These are phyloP conservation scores for Saccharomyces cerevisiae DNA, from an alignment of 805 yeast species.

Conservation along the genomic window DNA sequence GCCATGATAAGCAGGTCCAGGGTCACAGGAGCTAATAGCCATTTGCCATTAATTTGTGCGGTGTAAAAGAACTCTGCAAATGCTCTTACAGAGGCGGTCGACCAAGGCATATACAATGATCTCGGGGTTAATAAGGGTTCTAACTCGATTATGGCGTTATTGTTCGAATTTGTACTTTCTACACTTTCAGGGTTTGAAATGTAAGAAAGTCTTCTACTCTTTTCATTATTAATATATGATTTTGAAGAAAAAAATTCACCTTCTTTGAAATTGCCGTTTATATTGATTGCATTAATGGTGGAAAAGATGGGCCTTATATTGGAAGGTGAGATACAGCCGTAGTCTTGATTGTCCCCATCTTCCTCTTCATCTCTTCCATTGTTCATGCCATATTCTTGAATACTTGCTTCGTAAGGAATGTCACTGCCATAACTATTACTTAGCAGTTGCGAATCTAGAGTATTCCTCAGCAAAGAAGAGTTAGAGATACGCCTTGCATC, in stretches of 20 bases:
- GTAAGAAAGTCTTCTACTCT: neutral
- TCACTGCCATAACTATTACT: neutral
- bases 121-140: constrained; percentile 65
- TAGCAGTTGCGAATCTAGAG: constrained; percentile 19
- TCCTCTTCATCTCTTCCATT: constrained; percentile 2
- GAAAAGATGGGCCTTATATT: neutral
- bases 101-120: constrained; percentile 59
- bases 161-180: constrained; percentile 5
- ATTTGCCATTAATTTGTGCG: constrained; percentile 67
- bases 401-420: neutral
- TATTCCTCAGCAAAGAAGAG: constrained; percentile 2
- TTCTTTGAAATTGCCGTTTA: neutral
- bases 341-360: neutral
- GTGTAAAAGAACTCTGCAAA: constrained; percentile 67
- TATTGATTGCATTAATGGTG: neutral
- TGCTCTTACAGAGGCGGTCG: constrained; percentile 52
- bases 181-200: constrained; percentile 9
- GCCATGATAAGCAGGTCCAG: constrained; percentile 56
- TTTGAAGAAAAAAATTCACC: neutral
- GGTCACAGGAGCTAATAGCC: constrained; percentile 61
- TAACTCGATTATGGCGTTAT: constrained; percentile 25
- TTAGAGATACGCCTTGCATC: constrained; percentile 14
- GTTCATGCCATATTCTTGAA: neutral
- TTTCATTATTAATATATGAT: neutral
- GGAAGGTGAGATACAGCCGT: neutral